Base-by-base conservation (phyloP, 805 yeast genomes). In the Yarrowia phangngaensis region DNA sequence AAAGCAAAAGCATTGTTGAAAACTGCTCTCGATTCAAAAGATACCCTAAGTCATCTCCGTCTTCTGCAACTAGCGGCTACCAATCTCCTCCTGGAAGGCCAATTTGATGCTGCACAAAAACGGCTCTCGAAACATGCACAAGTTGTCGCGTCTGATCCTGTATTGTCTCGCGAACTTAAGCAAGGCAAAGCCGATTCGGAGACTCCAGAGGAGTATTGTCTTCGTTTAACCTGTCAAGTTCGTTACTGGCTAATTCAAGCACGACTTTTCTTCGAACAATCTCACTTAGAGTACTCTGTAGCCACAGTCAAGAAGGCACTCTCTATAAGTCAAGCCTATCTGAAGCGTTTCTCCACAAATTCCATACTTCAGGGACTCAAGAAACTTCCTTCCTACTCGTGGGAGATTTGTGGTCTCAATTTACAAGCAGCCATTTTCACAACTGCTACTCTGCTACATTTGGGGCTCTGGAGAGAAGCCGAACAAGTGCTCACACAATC, bases 401-500 rank as follows among this genome's bases (percentile, higher is more conserved):
- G 48, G 48, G 35, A 29, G 9, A 22, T 41, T 34, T 14, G 16
- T 16, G 14, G 28, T 20, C 35, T 40, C 12, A 20, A 29, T 20
- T 20, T 40, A 2, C 46, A 38, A 8, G 13, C 35, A 11, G 20
- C 48, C 11, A 29, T 20, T 12, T 3, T 12, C 17, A 9, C 22
- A 1, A 29, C 35, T 3, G 3, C 34, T 4, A 9, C 16, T 14
- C 35, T 41, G 12, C 6, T 23, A 17, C 48, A 41, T 20, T 11
- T 41, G 23, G 48, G 48, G 2, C 16, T 41, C 6, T 41, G 48
- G 48, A 20, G 29, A 7, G 36, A 29, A n/a, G 48, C 48, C 11
- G 48, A 41, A 19, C 48, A 41, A 22, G 35, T 41, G 13, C 20
- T 29, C 6, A 9, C 8, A 8, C 28, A 28, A 17, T 11, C 47